Evolutionary conservation across 495 filamentous ascomycete genomes (phyloP).

Genomic region (Aspergillus kassunensis): DNA sequence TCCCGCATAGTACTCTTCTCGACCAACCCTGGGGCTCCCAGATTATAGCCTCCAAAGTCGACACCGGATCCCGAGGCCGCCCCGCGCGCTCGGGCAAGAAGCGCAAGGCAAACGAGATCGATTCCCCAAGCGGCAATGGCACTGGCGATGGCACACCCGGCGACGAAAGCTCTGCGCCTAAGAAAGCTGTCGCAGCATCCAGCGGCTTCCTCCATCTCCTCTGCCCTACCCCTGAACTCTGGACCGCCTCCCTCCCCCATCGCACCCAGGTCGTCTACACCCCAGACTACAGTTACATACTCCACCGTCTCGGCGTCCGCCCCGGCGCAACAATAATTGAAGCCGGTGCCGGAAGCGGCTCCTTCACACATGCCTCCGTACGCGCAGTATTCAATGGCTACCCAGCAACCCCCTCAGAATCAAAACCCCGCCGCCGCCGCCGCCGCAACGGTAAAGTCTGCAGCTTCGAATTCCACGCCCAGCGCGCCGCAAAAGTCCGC

Average conservation of each 20-base stretch:
- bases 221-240: conserved; percentile 87
- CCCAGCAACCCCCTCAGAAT: conserved; percentile 32
- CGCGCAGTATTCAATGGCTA: conserved; percentile 86
- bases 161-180: no score
- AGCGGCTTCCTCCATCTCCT: conserved; percentile 89
- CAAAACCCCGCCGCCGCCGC: conserved; percentile 9
- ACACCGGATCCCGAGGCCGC: conserved; percentile 73
- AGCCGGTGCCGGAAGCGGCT: conserved; percentile 90
- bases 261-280: conserved; percentile 97
- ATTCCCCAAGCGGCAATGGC: conserved; percentile 24
- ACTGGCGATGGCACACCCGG: conserved; percentile 17
- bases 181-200: conserved; percentile 53
- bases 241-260: conserved; percentile 87
- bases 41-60: conserved; percentile 81
- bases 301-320: conserved; percentile 77
- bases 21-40: conserved; percentile 85
- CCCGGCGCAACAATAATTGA: conserved; percentile 83
- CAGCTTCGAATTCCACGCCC: conserved; percentile 90
- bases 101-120: conserved; percentile 50
- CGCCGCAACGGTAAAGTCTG: conserved; percentile 66
- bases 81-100: conserved; percentile 46
- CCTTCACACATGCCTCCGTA: conserved; percentile 87
- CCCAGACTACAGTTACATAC: conserved; percentile 92
- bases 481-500: conserved; percentile 65
- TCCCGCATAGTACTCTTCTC: conserved; percentile 84